Evolutionary conservation across 495 filamentous ascomycete genomes (phyloP).

Genomic region (Parathielavia hyrcaniae): DNA sequence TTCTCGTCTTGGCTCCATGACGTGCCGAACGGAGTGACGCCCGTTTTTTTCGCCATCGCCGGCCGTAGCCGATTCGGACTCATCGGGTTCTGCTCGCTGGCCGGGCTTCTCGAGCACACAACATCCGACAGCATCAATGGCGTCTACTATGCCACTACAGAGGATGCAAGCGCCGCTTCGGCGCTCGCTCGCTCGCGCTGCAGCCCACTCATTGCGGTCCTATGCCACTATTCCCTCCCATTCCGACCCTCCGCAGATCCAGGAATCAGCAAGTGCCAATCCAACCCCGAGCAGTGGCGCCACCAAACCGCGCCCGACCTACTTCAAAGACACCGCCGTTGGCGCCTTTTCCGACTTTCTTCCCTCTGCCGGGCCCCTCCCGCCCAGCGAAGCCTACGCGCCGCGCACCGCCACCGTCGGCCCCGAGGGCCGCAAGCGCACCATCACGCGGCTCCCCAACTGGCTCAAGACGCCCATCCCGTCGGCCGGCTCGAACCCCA

Average conservation of each 20-base stretch:
- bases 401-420: slow-evolving; percentile 74
- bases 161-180: slow-evolving; percentile 32
- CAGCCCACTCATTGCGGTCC: slow-evolving; percentile 20
- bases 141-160: slow-evolving; percentile 29
- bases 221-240: slow-evolving; percentile 32
- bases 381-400: slow-evolving; percentile 55
- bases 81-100: not conserved
- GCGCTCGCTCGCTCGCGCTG: slow-evolving; percentile 26
- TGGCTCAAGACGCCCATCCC: slow-evolving; percentile 98
- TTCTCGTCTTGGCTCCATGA: not conserved
- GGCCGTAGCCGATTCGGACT: slow-evolving; percentile 8
- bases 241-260: slow-evolving; percentile 15
- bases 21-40: slow-evolving; percentile 9
- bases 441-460: slow-evolving; percentile 82
- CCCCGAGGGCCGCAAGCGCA: slow-evolving; percentile 71
- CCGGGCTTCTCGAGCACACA: not conserved
- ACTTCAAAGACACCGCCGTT: slow-evolving; percentile 78
- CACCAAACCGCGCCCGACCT: slow-evolving; percentile 49
- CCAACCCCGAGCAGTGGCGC: slow-evolving; percentile 10
- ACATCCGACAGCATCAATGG: slow-evolving; percentile 21
- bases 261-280: slow-evolving; percentile 7
- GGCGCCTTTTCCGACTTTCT: slow-evolving; percentile 85
- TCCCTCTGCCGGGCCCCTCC: slow-evolving; percentile 38
- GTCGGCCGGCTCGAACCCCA: slow-evolving; percentile 55
- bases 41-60: slow-evolving; percentile 15